Conservation (phyloP, 2,329 filamentous ascomycete species). For the Talaromyces sp. region DNA sequence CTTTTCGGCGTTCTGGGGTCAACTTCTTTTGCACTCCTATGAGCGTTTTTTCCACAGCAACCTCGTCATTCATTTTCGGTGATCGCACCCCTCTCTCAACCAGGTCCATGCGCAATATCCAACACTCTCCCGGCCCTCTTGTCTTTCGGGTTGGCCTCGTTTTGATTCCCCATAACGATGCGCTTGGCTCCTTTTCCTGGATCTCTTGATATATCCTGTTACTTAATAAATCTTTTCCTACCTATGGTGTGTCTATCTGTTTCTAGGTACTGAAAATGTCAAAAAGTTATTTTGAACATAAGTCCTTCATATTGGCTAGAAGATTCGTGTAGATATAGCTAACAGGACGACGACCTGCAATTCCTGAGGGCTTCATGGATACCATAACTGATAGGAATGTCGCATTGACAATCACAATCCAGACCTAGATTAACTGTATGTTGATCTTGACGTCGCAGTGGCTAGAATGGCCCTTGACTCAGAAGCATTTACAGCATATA, state of each 20-base stretch:
- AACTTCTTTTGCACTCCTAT: constrained; percentile 16
- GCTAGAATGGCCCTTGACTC: too few species aligned
- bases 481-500: too few species aligned
- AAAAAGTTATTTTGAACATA: neutral
- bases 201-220: constrained; percentile 16
- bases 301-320: neutral
- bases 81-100: constrained; percentile 10
- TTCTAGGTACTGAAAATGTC: neutral
- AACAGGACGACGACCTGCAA: too few species aligned
- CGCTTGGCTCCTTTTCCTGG: constrained; percentile 5
- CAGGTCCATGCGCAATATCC: constrained; percentile 13
- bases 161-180: constrained; percentile 27
- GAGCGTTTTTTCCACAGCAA: constrained; percentile 20
- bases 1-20: constrained; percentile 19
- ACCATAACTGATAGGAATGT: neutral
- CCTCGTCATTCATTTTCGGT: constrained; percentile 20
- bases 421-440: too few species aligned
- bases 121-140: constrained; percentile 10
- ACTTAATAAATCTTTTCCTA: constrained; percentile 15
- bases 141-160: constrained; percentile 6
- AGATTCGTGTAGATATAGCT: too few species aligned
- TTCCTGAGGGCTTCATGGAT: neutral
- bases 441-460: too few species aligned
- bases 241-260: neutral
- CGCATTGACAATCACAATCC: neutral